Conservation (phyloP, 2,329 filamentous ascomycete genomes). For the Cladosporium sp. region DNA sequence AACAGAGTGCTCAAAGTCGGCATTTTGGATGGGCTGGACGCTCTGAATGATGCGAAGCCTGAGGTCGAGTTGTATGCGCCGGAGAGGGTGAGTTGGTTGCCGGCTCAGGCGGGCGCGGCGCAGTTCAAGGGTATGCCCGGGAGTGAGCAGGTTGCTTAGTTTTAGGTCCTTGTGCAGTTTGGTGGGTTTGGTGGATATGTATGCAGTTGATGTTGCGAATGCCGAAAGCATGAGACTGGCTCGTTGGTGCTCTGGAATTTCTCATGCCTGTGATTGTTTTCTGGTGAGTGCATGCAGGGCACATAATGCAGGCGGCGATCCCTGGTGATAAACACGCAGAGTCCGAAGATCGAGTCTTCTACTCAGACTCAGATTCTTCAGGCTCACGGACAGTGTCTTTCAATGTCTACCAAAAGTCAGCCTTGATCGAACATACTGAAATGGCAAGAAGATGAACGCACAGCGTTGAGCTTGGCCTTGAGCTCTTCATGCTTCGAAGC, state of each 20-base stretch:
- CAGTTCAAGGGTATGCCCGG: slow-evolving; percentile 39
- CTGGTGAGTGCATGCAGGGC: too few relatives aligned
- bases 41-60: slow-evolving; percentile 37
- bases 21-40: slow-evolving; percentile 39
- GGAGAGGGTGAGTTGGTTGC: slow-evolving; percentile 36
- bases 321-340: too few relatives aligned
- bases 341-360: slow-evolving; percentile 12
- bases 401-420: slow-evolving; percentile 26
- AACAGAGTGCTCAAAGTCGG: slow-evolving; percentile 38
- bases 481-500: slow-evolving; percentile 66
- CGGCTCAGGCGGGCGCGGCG: slow-evolving; percentile 29
- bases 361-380: slow-evolving; percentile 36
- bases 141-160: slow-evolving; percentile 12
- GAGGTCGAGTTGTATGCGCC: slow-evolving; percentile 38
- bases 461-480: slow-evolving; percentile 66
- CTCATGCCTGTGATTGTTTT: background rate
- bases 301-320: too few relatives aligned
- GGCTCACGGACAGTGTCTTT: slow-evolving; percentile 35
- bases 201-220: background rate
- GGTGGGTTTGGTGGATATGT: too few relatives aligned
- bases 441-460: slow-evolving; percentile 32
- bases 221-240: too few relatives aligned
- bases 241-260: too few relatives aligned
- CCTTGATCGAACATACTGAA: background rate
- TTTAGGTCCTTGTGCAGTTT: background rate